Evolutionary conservation across 1,139 yeast species (phyloP), one percentile per base, ranked within the genome.

Genomic region (Saccharomyces hybrid): DNA sequence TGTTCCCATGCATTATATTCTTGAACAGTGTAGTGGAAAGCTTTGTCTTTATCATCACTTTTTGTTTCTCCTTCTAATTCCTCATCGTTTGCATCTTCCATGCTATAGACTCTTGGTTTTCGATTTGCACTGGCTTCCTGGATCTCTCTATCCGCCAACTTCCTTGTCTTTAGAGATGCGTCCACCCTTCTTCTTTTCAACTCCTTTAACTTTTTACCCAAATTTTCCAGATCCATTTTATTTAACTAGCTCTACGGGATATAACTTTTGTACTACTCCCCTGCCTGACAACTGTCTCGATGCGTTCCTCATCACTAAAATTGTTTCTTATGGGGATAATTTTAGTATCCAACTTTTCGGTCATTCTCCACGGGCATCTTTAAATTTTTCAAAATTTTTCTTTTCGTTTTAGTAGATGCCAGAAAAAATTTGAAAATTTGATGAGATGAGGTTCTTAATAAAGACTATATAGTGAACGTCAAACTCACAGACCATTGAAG

Each of bases 1-100:
- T 69, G 71, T 28, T 80, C 80, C 93, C 95, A 87, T 53, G 75
- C 73, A 60, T 84, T 88, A 53, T 82, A 78, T 53, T 88, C 88
- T 55, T 81, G 84, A 2, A 86, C 78, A 0, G 88, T 78, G 73
- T 86, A 88, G 51, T 78, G 79, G 5, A 38, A 38, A 38, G 42
- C 42, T 38, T 3, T 6, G 14, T 48, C 51, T n/a, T 46, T 46
- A 34, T 29, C 53, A 13, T 50, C 53, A 11, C 34, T 31, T 1
- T 46, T 27, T 4, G 23, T 51, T 2, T 74, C 76, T 27, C 72
- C 74, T 0, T 76, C 78, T 2, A 61, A 68, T 14, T 72, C 74
- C 0, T 73, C 69, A 32, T 76, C 78, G 16, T 47, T 56, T 1
- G 41, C 8, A 68, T 55, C 56, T 69, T 68, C 3, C 56, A 64